Conservation (phyloP, 257 asterid genomes). For the Pogostemon cablin region DNA sequence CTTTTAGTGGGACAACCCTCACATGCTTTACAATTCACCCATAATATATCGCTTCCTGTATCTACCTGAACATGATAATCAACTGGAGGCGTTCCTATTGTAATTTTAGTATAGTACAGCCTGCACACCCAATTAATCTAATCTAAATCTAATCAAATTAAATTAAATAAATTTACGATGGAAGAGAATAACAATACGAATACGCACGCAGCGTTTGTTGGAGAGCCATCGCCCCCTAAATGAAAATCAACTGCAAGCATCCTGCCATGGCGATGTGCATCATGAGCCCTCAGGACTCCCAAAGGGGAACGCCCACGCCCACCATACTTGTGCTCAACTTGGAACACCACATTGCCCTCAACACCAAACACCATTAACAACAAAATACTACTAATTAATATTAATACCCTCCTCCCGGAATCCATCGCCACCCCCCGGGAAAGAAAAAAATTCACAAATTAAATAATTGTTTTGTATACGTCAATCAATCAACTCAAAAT, state of each 20-base stretch:
- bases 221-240: conserved; percentile 59
- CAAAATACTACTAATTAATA: neutral
- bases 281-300: conserved; percentile 53
- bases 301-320: conserved; percentile 41
- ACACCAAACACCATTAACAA: conserved; percentile 20
- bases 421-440: conserved; percentile 42
- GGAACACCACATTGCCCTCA: conserved; percentile 42
- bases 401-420: conserved; percentile 37
- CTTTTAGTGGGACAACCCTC: conserved; percentile 58
- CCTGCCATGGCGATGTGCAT: conserved; percentile 62
- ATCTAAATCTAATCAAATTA: too few relatives aligned
- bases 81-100: conserved; percentile 59
- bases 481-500: too few relatives aligned
- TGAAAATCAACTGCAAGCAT: conserved; percentile 52
- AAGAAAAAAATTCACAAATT: neutral
- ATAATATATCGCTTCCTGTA: conserved; percentile 69
- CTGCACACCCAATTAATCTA: conserved; percentile 33
- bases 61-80: conserved; percentile 71
- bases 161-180: neutral
- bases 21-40: conserved; percentile 65
- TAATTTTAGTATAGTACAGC: conserved; percentile 60
- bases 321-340: conserved; percentile 51
- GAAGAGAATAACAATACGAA: neutral
- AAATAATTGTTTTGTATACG: neutral
- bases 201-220: conserved; percentile 56